Percentiles rank a stretch among this genome's conserved stretches.
Conservation (phyloP, 306 rosid species). For the Sesbania bispinosa region DNA sequence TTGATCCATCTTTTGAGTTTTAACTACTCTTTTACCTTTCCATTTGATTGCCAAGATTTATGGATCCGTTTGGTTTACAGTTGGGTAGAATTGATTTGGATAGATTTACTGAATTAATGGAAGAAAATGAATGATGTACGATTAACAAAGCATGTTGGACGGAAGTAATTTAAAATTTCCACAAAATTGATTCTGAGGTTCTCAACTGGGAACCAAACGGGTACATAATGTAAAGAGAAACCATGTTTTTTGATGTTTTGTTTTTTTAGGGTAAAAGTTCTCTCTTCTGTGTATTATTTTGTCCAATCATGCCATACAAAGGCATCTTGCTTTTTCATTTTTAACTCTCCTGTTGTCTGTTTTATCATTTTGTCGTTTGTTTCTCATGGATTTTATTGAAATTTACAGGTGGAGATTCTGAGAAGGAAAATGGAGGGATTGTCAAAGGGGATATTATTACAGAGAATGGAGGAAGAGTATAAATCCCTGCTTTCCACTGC, state of each 20-base stretch:
- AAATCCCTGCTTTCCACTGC: slow-evolving; percentile 70
- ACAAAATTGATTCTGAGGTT: too few relatives aligned
- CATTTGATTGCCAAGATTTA: too few relatives aligned
- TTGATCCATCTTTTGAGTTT: not conserved
- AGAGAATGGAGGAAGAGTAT: slow-evolving; percentile 88
- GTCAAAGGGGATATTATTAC: slow-evolving; percentile 71
- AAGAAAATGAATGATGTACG: too few relatives aligned
- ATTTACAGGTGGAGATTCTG: slow-evolving; percentile 71
- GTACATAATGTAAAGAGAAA: too few relatives aligned
- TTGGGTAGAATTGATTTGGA: too few relatives aligned
- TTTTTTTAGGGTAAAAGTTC: not conserved
- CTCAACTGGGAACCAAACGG: too few relatives aligned
- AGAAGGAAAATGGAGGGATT: slow-evolving; percentile 87
- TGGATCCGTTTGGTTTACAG: too few relatives aligned
- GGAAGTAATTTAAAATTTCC: too few relatives aligned
- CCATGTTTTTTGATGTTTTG: not conserved
- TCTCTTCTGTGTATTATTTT: too few relatives aligned
- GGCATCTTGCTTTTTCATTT: not conserved
- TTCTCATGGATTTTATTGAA: slow-evolving; percentile 15
- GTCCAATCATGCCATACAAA: not conserved
- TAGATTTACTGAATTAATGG: too few relatives aligned
- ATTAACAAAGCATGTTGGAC: too few relatives aligned
- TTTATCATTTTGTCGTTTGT: slow-evolving; percentile 5
- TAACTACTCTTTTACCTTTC: not conserved
- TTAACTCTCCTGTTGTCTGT: not conserved